Evolutionary conservation across 768 basidiomycete genomes (phyloP).

Genomic region (Suillus subaureus): DNA sequence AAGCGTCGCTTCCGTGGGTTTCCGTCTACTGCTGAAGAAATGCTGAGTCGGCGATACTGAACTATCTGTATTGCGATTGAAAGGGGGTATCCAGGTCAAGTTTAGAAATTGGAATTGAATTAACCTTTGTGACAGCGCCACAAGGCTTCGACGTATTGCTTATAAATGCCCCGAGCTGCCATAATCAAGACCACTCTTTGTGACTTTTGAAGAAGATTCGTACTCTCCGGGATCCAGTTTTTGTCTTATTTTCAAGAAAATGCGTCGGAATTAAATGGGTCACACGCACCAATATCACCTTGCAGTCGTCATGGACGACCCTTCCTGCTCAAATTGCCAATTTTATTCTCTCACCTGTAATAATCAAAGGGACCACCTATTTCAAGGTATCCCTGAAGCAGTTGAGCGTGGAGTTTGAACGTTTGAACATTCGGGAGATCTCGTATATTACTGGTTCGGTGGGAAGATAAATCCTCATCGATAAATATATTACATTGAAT

Average conservation of each 20-base stretch:
- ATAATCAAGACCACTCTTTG: too few species aligned
- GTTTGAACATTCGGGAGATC: background rate
- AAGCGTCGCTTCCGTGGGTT: background rate
- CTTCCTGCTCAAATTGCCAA: background rate
- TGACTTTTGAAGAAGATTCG: too few species aligned
- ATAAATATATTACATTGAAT: background rate
- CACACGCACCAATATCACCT: background rate
- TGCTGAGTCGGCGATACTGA: background rate
- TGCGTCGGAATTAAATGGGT: background rate
- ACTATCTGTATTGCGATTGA: background rate
- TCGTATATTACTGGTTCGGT: background rate
- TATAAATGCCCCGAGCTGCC: background rate
- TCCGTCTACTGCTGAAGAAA: background rate
- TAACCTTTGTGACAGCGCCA: slow-evolving; percentile 1
- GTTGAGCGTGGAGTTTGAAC: background rate
- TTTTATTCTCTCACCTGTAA: background rate
- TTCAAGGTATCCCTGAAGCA: background rate
- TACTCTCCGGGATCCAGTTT: background rate
- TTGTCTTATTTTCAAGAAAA: background rate
- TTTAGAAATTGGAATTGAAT: background rate
- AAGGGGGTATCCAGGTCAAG: background rate
- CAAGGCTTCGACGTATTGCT: background rate
- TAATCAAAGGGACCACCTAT: background rate
- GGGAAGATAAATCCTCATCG: background rate
- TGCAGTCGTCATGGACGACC: background rate